Evolutionary conservation across 805 yeast species (phyloP), one percentile per base, ranked within the genome.

Genomic region (Kurtzmaniella fragi): DNA sequence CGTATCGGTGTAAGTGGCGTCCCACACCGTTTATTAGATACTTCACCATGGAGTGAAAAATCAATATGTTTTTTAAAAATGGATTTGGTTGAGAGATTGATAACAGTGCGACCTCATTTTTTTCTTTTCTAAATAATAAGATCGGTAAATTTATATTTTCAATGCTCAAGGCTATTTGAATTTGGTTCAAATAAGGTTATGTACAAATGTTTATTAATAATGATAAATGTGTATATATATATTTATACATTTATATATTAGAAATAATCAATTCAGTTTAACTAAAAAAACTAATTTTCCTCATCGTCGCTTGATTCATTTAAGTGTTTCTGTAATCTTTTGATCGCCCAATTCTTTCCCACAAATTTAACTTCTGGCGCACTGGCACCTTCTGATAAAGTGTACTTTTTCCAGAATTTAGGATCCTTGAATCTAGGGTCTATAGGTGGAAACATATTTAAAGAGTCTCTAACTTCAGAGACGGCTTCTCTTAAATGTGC

Each of bases 321-420:
- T 36, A 69, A 52, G 52, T 67, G 72, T 40, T 67, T 68, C 55
- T 85, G 95, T 34, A 80, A 71, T 49, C 88, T 70, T 54, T 75
- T 77, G 29, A 84, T 75, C 1, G 95, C 95, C 93, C 95, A 85
- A 54, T 86, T 86, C 52, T 79, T 64, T 2, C 95, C 95, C 20
- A 84, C 72, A 48, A 86, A 84, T 48, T 78, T 62, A 16, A 86
- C 75, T 39, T 78, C 84, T 0, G 83, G 83, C 43, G 79, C 88
- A 41, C 80, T 73, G 17, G 52, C 61, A 9, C 95, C 95, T 59
- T 81, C 86, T 3, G 81, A 59, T 2, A 41, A 35, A 6, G 91
- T 84, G 56, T 70, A 86, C 15, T 64, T 58, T 47, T 67, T 76
- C 98, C 98, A 90, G 70, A 84, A 90, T 15, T 59, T 59, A 1